Evolutionary conservation across 345 rosid species (phyloP), one percentile per base, ranked within the genome.

Genomic region (Eucalyptus leucophloia): DNA sequence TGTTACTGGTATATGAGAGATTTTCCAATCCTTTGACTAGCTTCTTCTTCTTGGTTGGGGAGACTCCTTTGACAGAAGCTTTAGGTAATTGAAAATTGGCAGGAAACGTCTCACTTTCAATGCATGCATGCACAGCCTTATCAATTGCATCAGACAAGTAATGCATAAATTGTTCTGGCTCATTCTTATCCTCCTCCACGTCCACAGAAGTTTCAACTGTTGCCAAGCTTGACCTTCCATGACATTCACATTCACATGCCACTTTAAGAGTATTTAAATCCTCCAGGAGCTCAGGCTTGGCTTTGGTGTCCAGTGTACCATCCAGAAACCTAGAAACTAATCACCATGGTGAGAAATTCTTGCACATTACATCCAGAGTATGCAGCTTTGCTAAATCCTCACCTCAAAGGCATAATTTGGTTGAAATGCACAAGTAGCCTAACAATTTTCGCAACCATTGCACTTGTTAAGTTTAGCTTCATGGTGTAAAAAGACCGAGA

Each of bases 1-100:
- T 92, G 93, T 92, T 98, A 95, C 98, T 92, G 88, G 99, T 91
- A 89, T 93, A 98, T 87, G 95, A 67, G 69, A 97, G 96, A 85
- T 95, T 92, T 92, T 95, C 97, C 37, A 89, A 87, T 77, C 96
- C 99, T 94, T 96, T 93, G 89, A 93, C 94, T 87, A 94, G 91
- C 88, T 95, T 91, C 92, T 96, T 98, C 90, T 93, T 92, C 94
- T 91, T 96, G 72, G 92, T 92, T 26, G 86, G 95, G 7, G 94
- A 89, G 89, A 98, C 97, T 92, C 89, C 92, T 93, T 95, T 96
- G 86, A 98, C 98, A 9, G 94, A 93, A 85, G 97, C 93, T 92
- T 94, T 95, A 16, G 98, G 97, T 56, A 95, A 90, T 91, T 92
- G 92, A 90, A 95, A 53, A 88, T 88, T 89, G 49, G 92, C 90